Evolutionary conservation across 345 rosid species (phyloP).

Genomic region (sweet orange (Citrus sinensis)): DVS_A1.0 CM039163.1:50489001-50489500

Average conservation of each 20-base stretch:
- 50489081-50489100: neutral
- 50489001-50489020: neutral
- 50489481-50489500: slow-evolving; percentile 48
- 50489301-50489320: slow-evolving; percentile 57
- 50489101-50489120: neutral
- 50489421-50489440: slow-evolving; percentile 19
- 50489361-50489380: slow-evolving; percentile 94
- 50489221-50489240: neutral
- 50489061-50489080: neutral
- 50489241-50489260: neutral
- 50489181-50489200: neutral
- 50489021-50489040: neutral
- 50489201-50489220: neutral
- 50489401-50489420: slow-evolving; percentile 39
- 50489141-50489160: neutral
- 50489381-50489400: slow-evolving; percentile 94
- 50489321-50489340: slow-evolving; percentile 93
- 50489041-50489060: neutral
- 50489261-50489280: neutral
- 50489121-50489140: neutral
- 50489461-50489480: slow-evolving; percentile 1
- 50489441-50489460: neutral
- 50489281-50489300: slow-evolving; percentile 11
- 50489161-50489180: neutral
- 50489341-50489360: slow-evolving; percentile 89